Conservation (phyloP, 495 filamentous ascomycete species). For the Podospora pseudopauciseta region DNA sequence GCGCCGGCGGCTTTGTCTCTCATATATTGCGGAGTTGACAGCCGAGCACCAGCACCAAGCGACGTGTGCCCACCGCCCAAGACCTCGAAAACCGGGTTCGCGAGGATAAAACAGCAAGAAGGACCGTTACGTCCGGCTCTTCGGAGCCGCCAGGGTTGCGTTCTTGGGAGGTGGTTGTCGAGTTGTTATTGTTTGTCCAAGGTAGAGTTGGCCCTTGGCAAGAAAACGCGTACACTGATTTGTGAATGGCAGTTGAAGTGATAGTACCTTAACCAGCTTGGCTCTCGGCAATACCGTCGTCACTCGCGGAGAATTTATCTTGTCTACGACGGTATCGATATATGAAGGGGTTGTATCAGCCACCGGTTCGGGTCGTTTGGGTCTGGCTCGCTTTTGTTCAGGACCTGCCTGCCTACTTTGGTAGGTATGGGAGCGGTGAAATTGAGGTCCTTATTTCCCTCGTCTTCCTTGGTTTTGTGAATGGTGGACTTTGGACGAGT, state of each 20-base stretch:
- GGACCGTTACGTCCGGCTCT: not conserved
- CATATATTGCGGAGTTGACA: not conserved
- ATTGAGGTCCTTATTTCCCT: not conserved
- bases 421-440: not conserved
- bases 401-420: no score
- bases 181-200: not conserved
- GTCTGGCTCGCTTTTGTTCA: not conserved
- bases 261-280: not conserved
- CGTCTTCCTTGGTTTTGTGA: not conserved
- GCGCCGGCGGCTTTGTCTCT: not conserved
- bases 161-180: not conserved
- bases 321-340: not conserved
- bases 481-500: not conserved
- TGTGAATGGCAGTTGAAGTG: not conserved
- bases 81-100: not conserved
- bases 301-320: not conserved
- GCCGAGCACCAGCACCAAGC: not conserved
- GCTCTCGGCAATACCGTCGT: not conserved
- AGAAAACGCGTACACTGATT: no score
- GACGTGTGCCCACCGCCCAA: not conserved
- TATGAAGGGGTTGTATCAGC: not conserved
- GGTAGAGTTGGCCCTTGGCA: no score
- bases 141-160: not conserved
- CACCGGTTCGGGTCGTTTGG: not conserved
- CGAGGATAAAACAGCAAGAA: not conserved